Evolutionary conservation across 2,329 filamentous ascomycete species (phyloP).

Genomic region (Curvularia hawaiiensis): DNA sequence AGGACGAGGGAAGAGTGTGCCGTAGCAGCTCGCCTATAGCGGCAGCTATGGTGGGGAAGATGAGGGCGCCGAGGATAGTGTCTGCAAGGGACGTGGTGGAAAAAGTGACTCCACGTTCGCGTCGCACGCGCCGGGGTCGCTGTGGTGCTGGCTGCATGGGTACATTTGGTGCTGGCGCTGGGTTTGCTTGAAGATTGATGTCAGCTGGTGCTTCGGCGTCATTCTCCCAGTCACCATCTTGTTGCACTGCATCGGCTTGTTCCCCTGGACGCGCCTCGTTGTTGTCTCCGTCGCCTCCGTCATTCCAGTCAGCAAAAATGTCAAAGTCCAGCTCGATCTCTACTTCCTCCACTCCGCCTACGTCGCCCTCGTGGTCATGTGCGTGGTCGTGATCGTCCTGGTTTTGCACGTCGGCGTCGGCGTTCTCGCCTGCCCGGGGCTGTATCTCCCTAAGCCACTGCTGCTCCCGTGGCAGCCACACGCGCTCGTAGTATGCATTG

Average conservation of each 20-base stretch:
- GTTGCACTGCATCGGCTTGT: conserved; percentile 14
- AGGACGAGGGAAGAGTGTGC: conserved; percentile 68
- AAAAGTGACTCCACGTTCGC: conserved; percentile 57
- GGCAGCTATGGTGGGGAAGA: conserved; percentile 82
- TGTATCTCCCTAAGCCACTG: conserved; percentile 68
- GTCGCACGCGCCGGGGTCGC: conserved; percentile 40
- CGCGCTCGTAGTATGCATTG: conserved; percentile 63
- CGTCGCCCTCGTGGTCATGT: conserved; percentile 46
- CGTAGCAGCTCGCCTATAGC: conserved; percentile 78
- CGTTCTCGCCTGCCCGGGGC: conserved; percentile 54
- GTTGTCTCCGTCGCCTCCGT: conserved; percentile 37
- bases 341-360: conserved; percentile 56
- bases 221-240: conserved; percentile 22
- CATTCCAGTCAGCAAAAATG: conserved; percentile 54
- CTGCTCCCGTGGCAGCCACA: conserved; percentile 63
- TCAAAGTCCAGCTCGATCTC: conserved; percentile 49
- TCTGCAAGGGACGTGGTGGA: conserved; percentile 62
- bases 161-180: conserved; percentile 39
- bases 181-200: conserved; percentile 22
- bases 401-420: conserved; percentile 19
- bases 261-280: conserved; percentile 47
- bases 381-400: conserved; percentile 28
- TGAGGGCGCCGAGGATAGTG: conserved; percentile 69
- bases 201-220: conserved; percentile 16
- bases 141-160: conserved; percentile 27